These are phyloP conservation scores for Bidens hawaiensis DNA, from an alignment of 140 eudicot species.

Conservation along the genomic window DNA sequence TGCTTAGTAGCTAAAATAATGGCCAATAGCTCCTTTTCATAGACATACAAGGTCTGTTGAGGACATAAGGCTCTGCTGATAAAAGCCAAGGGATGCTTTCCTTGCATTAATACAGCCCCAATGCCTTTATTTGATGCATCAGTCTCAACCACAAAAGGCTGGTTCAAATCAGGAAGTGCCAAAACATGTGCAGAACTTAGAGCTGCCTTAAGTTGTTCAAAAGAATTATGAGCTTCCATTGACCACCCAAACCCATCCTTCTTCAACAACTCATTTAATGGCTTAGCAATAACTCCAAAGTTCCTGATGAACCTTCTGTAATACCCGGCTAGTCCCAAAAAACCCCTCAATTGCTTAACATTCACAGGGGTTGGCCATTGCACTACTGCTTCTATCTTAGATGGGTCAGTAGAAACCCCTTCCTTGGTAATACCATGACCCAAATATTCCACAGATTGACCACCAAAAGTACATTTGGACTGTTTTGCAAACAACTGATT, in stretches of 20 bases:
- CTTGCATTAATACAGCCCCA: conserved; percentile 1
- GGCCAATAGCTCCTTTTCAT: background rate
- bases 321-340: background rate
- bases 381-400: background rate
- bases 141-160: conserved; percentile 2
- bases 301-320: conserved; percentile 1
- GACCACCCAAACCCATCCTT: background rate
- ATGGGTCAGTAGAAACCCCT: background rate
- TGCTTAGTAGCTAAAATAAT: background rate
- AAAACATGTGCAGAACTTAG: background rate
- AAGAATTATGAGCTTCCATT: background rate
- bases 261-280: background rate
- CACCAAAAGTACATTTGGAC: conserved; percentile 3
- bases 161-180: background rate
- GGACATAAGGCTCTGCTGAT: background rate
- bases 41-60: background rate
- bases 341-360: no score
- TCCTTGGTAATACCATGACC: background rate
- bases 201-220: background rate
- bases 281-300: background rate
- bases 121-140: background rate
- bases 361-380: no score
- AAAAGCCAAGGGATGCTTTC: background rate
- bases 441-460: background rate
- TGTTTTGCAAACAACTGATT: background rate